Base-by-base conservation (phyloP, 768 basidiomycete genomes). In the Steccherinum ochraceum region DNA sequence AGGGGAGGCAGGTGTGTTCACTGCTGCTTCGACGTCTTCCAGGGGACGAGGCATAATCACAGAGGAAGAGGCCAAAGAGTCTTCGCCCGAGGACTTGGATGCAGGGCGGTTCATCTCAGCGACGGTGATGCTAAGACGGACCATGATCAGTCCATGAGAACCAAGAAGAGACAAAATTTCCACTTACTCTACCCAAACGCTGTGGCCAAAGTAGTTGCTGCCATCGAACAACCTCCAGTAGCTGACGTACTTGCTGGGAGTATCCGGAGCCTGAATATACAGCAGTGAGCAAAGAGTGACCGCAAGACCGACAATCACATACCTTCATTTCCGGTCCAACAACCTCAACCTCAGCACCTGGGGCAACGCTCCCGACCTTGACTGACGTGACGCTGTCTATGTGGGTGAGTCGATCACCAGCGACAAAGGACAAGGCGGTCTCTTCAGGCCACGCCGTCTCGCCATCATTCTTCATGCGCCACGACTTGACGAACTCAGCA, bases 401-500 rank as follows among this genome's bases (percentile, higher is more conserved):
- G 2, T 76, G 64, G 7, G 71, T 62, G 40, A 90, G 70, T n/a
- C 72, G 67, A 35, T 83, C 80, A 16, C 90, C 90, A 7, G 81
- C 86, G 42, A 86, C 79, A 58, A 83, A 91, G 10, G 78, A 74
- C 16, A 93, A 66, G 58, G 81, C 75, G 0, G 89, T 89, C 12
- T 69, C 67, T 23, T 76, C 72, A 0, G 86, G 86, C 89, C 89
- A 93, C 18, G 80, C 74, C 4, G 64, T 49, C 12, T 58, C 60
- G 13, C 89, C 83, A 56, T 76, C 76, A 58, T 93, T 93, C 24
- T 72, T 54, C 72, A 92, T 75, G 50, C 74, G 72, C 90, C 90
- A 93, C 19, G 80, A 81, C 67, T 92, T 93, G 50, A 90, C 78
- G 59, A 93, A 93, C 62, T 88, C 87, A 0, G 87, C 88, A 26